Evolutionary conservation across 1,284 basidiomycete genomes (phyloP), one percentile per base, ranked within the genome.

Genomic region (Puccinia novopanici): DNA sequence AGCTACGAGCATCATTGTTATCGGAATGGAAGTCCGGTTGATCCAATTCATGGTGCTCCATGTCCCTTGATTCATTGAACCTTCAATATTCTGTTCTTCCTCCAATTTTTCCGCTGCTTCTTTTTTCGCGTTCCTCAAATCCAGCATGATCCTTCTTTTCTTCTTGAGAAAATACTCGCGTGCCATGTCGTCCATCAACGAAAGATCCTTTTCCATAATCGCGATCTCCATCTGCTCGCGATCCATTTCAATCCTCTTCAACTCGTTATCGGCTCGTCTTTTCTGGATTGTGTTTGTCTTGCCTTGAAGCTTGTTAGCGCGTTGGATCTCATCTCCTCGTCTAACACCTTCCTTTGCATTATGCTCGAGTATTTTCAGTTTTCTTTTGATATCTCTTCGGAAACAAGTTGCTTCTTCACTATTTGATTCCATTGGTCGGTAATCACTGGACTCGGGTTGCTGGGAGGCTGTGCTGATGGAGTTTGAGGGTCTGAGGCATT

Each of bases 171-270:
- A 45, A 15, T 45, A 22, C 22, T 57, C 55, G 6, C 22, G 8
- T 57, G 55, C 19, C 22, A 57, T 9, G 27, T 57, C 22, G 27
- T 57, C 27, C 55, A 57, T 57, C 5, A 9, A 6, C 8, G 55
- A n/a, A 19, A 57, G 6, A 57, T 63, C 59, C 19, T 63, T 63
- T 6, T 63, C 59, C 59, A 63, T 63, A 8, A 63, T 63, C 27
- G 8, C 12, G 6, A 63, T 63, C 27, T 63, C 59, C 27, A n/a
- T 63, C 27, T 6, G 12, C 59, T 63, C 59, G 12, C 27, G 34
- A 13, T 63, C 34, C 27, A 63, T 27, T 27, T 34, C 8, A 13
- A 30, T 27, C 19, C 30, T 63, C 10, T 63, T 19, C 6, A 5
- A 12, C 27, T 63, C 27, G 34, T 17, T 63, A n/a, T 63, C 6